Conservation (phyloP, 371 early-diverging fungal species). For the Apophysomyces elegans region DNA sequence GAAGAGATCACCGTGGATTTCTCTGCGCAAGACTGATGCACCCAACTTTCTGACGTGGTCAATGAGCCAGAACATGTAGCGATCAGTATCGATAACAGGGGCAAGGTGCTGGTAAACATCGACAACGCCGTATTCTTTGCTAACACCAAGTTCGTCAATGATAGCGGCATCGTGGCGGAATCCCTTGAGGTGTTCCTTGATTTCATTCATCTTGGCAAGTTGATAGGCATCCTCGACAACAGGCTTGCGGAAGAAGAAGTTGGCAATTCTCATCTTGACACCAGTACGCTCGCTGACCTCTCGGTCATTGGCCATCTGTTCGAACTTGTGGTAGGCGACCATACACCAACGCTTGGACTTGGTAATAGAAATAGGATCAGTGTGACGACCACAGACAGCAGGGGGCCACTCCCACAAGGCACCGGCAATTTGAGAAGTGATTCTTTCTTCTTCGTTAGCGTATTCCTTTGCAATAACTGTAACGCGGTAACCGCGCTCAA, state of each 20-base stretch:
- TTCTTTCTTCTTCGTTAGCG: neutral
- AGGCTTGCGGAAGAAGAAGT: conserved; percentile 7
- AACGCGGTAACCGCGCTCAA: conserved; percentile 1
- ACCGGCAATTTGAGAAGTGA: conserved; percentile 7
- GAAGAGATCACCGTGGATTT: conserved; percentile 8
- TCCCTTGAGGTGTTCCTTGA: conserved; percentile 6
- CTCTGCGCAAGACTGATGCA: neutral
- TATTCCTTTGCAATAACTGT: conserved; percentile 5
- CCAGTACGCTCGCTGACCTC: conserved; percentile 1
- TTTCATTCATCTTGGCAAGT: conserved; percentile 6
- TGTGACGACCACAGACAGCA: conserved; percentile 10
- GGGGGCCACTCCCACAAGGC: conserved; percentile 11
- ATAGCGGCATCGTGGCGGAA: conserved; percentile 9
- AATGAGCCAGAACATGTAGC: conserved; percentile 3
- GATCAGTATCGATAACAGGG: neutral
- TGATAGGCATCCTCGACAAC: neutral
- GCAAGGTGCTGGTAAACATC: conserved; percentile 1
- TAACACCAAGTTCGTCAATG: neutral
- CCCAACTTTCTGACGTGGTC: conserved; percentile 9
- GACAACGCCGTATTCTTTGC: conserved; percentile 7
- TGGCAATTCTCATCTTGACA: conserved; percentile 5
- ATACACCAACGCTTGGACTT: conserved; percentile 10
- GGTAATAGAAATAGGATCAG: conserved; percentile 2
- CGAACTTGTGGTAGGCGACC: conserved; percentile 6
- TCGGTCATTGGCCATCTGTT: conserved; percentile 6